These are phyloP conservation scores for Metschnikowia borealis DNA, from an alignment of 805 yeast species.

Conservation along the genomic window DNA sequence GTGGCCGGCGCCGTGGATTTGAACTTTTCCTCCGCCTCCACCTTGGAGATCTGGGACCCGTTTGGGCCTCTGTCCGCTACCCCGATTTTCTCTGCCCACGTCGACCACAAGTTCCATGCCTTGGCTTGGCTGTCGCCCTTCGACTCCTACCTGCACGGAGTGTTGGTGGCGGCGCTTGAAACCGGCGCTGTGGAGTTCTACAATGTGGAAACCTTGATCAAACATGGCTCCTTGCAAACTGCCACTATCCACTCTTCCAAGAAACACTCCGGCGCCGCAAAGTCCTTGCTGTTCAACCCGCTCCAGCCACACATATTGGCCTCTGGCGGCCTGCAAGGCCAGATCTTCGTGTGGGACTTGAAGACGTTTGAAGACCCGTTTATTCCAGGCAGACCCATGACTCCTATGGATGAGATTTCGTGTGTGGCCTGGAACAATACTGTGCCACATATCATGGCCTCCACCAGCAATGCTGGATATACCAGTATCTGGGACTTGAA, in stretches of 20 bases:
- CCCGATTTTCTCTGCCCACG: constrained; percentile 35
- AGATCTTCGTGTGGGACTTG: constrained; percentile 87
- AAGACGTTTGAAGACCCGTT: constrained; percentile 55
- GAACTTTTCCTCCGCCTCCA: constrained; percentile 72
- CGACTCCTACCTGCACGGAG: constrained; percentile 45
- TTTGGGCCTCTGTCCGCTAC: constrained; percentile 33
- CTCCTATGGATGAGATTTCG: constrained; percentile 76
- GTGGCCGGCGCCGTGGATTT: constrained; percentile 95
- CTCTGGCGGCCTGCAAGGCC: constrained; percentile 86
- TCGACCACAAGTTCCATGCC: constrained; percentile 56
- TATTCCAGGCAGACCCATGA: constrained; percentile 72
- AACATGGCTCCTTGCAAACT: constrained; percentile 35
- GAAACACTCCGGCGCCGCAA: constrained; percentile 68
- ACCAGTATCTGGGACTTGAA: constrained; percentile 94
- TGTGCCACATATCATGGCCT: constrained; percentile 82
- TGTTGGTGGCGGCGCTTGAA: constrained; percentile 87
- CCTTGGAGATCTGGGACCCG: constrained; percentile 77
- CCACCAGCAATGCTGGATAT: constrained; percentile 80
- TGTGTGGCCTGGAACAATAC: constrained; percentile 86
- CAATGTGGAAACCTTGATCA: constrained; percentile 54
- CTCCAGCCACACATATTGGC: constrained; percentile 68
- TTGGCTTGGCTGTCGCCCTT: constrained; percentile 74
- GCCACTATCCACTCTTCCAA: constrained; percentile 48
- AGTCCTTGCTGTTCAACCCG: constrained; percentile 73
- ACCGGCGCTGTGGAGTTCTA: constrained; percentile 76